These are phyloP conservation scores for Cucurbita argyrosperma DNA, from an alignment of 306 rosid genomes.

Conservation along the genomic window DNA sequence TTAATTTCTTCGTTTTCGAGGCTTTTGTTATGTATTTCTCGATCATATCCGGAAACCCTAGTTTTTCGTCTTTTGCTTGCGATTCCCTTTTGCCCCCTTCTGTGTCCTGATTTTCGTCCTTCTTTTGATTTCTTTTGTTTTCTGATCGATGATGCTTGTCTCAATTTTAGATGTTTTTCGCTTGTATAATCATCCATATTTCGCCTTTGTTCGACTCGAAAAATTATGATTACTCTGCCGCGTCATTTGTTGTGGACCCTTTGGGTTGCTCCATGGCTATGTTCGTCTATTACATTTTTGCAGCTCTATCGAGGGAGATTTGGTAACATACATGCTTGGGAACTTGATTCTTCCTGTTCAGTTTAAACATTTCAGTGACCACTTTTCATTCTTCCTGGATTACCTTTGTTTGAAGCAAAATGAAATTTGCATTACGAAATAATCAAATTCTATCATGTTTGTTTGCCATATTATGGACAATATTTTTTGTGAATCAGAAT, in stretches of 20 bases:
- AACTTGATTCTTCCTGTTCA: neutral
- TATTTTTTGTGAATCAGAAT: neutral
- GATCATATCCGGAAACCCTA: neutral
- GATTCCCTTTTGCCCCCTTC: neutral
- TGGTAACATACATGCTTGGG: neutral
- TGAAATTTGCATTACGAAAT: neutral
- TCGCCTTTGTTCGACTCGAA: neutral
- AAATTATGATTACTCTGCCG: neutral
- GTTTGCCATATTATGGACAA: neutral
- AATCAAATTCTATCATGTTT: neutral
- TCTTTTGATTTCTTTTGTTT: neutral
- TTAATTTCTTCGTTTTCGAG: neutral
- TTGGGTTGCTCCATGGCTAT: neutral
- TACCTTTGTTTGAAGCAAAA: neutral
- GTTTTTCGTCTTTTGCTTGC: neutral
- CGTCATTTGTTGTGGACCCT: neutral
- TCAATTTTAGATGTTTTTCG: too few relatives aligned
- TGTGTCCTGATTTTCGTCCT: too few relatives aligned
- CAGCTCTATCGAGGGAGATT: neutral
- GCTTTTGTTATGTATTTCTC: neutral
- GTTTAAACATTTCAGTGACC: neutral
- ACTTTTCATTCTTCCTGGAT: neutral
- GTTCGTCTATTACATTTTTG: neutral
- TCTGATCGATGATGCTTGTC: neutral
- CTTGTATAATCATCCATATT: neutral